Conservation (phyloP, 2,329 filamentous ascomycete genomes). For the Colletotrichum musae region DNA sequence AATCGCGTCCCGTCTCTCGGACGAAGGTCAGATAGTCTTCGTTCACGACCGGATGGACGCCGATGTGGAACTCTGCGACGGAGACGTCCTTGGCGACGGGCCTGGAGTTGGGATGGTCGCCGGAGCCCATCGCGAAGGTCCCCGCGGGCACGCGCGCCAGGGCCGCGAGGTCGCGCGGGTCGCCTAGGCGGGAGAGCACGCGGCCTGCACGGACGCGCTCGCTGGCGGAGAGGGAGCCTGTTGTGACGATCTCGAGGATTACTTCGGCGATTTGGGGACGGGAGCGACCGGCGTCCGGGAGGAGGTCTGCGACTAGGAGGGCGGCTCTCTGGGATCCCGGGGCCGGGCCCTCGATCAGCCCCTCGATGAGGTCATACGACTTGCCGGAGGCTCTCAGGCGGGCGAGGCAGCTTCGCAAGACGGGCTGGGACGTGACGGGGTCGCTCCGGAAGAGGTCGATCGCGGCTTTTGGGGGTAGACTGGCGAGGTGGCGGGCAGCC, state of each 20-base stretch:
- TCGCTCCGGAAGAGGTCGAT: background rate
- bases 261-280: background rate
- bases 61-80: constrained; percentile 6
- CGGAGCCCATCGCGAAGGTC: constrained; percentile 26
- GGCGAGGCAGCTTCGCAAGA: background rate
- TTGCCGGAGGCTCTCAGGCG: background rate
- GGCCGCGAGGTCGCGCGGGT: constrained; percentile 19
- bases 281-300: background rate
- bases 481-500: constrained; percentile 7
- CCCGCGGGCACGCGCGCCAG: constrained; percentile 17
- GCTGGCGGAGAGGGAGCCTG: background rate
- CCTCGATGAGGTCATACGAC: background rate
- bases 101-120: constrained; percentile 25
- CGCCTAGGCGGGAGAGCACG: constrained; percentile 10
- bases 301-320: constrained; percentile 13
- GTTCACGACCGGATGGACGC: constrained; percentile 21
- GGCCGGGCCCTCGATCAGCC: background rate
- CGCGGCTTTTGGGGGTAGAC: background rate
- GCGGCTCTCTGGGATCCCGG: constrained; percentile 9
- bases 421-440: background rate
- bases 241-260: background rate
- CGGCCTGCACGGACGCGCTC: constrained; percentile 17
- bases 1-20: constrained; percentile 12
- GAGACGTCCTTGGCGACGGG: background rate
- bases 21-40: constrained; percentile 10